Evolutionary conservation across 1,284 basidiomycete genomes (phyloP).

Genomic region (Apiotrichum akiyoshidainum): DNA sequence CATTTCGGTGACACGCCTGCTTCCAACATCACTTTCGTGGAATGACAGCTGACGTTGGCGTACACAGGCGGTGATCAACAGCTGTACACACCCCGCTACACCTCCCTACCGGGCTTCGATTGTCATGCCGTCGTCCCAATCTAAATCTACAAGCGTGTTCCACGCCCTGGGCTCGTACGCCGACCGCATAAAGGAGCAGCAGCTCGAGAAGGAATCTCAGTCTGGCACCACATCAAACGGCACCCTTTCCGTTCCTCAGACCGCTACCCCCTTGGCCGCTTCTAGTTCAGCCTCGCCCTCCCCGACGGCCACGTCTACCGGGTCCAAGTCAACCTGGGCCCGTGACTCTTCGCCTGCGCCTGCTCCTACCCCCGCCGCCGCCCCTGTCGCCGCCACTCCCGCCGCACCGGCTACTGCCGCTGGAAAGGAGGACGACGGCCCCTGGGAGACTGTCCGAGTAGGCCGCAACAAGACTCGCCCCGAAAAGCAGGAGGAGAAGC

Average conservation of each 20-base stretch:
- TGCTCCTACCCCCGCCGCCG: too few relatives aligned
- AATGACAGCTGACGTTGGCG: constrained; percentile 1
- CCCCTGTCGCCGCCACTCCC: too few relatives aligned
- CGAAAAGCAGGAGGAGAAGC: constrained; percentile 26
- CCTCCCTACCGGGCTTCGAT: background rate
- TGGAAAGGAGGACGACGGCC: constrained; percentile 11
- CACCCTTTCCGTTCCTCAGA: background rate
- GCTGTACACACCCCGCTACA: background rate
- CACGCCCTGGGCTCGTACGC: constrained; percentile 48
- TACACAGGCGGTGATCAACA: background rate
- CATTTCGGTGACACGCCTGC: background rate
- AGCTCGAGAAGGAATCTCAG: constrained; percentile 4
- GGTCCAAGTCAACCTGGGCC: background rate
- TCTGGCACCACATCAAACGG: constrained; percentile 5
- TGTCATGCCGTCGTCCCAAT: constrained; percentile 14
- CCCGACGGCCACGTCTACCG: background rate
- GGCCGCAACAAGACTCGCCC: constrained; percentile 16
- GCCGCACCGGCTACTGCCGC: background rate
- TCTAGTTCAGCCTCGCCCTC: constrained; percentile 11
- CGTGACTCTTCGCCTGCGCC: too few relatives aligned
- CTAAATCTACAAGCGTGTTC: constrained; percentile 39
- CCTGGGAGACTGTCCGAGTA: constrained; percentile 19
- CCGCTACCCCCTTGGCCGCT: background rate
- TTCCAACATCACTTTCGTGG: background rate
- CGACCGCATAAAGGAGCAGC: constrained; percentile 39